phyloP scores from a whole-genome alignment of 352 stramenopile species.

The Phytopythium chamaehyphon region DNA sequence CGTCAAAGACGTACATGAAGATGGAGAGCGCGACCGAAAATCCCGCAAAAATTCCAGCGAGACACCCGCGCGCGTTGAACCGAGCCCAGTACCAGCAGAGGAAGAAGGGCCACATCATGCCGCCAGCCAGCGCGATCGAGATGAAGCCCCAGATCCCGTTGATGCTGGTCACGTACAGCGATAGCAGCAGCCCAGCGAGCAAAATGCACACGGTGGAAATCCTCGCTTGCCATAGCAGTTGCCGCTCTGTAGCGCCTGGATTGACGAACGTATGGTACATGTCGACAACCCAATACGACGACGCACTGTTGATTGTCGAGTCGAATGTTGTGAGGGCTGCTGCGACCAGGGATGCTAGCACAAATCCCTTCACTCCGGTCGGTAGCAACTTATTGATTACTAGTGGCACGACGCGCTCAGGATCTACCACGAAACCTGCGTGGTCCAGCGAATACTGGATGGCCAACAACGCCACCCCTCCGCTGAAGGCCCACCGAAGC shows the following conservation, averaged over 20 bases:
- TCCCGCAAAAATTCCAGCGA: constrained; percentile 34
- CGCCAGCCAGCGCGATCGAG: constrained; percentile 65
- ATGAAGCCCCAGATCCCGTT: constrained; percentile 83
- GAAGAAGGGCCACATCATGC: constrained; percentile 52
- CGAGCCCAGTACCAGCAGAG: constrained; percentile 59
- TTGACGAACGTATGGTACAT: constrained; percentile 74
- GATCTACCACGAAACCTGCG: constrained; percentile 39
- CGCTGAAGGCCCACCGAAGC: constrained; percentile 71
- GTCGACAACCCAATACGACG: constrained; percentile 78
- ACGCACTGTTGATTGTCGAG: constrained; percentile 74
- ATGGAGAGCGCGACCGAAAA: constrained; percentile 29
- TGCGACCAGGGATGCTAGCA: constrained; percentile 63
- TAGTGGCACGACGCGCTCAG: constrained; percentile 65
- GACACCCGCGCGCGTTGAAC: constrained; percentile 45
- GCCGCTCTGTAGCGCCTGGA: constrained; percentile 38
- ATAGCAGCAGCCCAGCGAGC: constrained; percentile 49
- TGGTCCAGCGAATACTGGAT: constrained; percentile 65
- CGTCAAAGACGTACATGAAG: constrained; percentile 31
- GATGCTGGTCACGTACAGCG: constrained; percentile 65
- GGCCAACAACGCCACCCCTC: constrained; percentile 56
- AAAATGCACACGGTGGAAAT: constrained; percentile 57
- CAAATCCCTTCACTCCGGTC: constrained; percentile 54
- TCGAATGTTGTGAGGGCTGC: constrained; percentile 78
- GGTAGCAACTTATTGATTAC: constrained; percentile 75
- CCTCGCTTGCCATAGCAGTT: constrained; percentile 64